Evolutionary conservation across 108 stramenopile genomes (phyloP), one percentile per base, ranked within the genome.

Genomic region (Mediolabrus comicus): DNA sequence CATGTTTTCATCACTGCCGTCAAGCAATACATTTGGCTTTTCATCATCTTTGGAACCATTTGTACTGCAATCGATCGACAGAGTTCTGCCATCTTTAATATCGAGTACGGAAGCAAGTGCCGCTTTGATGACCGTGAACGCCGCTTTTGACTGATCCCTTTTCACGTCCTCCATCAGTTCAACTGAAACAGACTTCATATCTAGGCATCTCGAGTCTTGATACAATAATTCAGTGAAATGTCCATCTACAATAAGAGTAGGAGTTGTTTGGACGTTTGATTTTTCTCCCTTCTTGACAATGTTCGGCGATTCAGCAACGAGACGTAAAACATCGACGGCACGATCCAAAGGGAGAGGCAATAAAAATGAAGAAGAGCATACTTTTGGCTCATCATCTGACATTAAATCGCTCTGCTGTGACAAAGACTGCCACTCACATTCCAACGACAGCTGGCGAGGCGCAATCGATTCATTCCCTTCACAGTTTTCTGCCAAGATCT

Each of bases 61-160:
- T 49, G 8, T 22, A 22, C 22, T 22, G 46, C 46, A 49, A 22
- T 49, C 46, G 22, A 49, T 6, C 1, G 0, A n/a, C 11, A 39
- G 11, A 14, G 17, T 19, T n/a, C 36, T 28, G 22, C 65, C 53
- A 14, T 59, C 53, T 11, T 75, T 35, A 17, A 85, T 27, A 27
- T 72, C 74, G n/a, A 90, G 38, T 11, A 88, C 59, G 30, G 74
- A 61, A 35, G 80, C 69, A 14, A 91, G 68, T 8, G 84, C 68
- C 17, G 68, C 74, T 13, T 79, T 74, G 25, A 92, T 59, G 1
- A 92, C 81, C 19, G 64, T 39, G 16, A 93, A 74, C 17, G 87
- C 85, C 65, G 86, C 80, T 34, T 71, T 74, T 2, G 81, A 79
- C 71, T 89, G 88, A 22, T 68, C 60, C 51, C 11, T 26, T 29